A percentile compares a stretch with the other conserved stretches of the same genome.
Conservation (phyloP, 345 rosid genomes). For the Theobroma cacao region DNA sequence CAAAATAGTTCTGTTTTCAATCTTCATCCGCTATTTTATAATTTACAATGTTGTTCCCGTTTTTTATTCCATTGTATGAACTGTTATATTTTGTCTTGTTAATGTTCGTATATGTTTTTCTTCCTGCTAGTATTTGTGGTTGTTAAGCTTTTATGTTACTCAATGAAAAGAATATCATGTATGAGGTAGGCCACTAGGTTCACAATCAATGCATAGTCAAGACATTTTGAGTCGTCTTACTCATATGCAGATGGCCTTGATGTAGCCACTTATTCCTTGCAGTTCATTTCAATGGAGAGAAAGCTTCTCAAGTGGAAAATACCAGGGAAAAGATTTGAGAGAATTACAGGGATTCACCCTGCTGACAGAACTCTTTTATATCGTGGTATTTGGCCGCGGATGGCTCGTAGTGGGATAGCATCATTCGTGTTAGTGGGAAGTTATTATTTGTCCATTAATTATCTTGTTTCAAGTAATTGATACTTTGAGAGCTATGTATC, state of each 20-base stretch:
- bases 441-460: conserved; percentile 55
- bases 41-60: not conserved
- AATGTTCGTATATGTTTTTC: not conserved
- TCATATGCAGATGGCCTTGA: not conserved
- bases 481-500: not conserved
- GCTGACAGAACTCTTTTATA: conserved; percentile 68
- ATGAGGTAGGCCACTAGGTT: not conserved
- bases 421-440: conserved; percentile 62
- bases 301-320: conserved; percentile 65
- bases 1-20: not conserved
- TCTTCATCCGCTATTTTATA: not conserved
- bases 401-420: conserved; percentile 70
- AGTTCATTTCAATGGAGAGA: conserved; percentile 76
- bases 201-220: not conserved
- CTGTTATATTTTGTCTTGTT: not conserved
- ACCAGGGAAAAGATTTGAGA: conserved; percentile 86
- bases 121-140: not conserved
- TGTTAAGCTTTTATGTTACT: not conserved
- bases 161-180: not conserved
- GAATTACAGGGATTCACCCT: conserved; percentile 88
- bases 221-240: not conserved
- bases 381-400: conserved; percentile 61
- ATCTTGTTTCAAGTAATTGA: conserved; percentile 30
- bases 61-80: not conserved
- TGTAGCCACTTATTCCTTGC: conserved; percentile 11